Evolutionary conservation across 1,284 basidiomycete species (phyloP).

Genomic region (Cutaneotrichosporon mucoides): DNA sequence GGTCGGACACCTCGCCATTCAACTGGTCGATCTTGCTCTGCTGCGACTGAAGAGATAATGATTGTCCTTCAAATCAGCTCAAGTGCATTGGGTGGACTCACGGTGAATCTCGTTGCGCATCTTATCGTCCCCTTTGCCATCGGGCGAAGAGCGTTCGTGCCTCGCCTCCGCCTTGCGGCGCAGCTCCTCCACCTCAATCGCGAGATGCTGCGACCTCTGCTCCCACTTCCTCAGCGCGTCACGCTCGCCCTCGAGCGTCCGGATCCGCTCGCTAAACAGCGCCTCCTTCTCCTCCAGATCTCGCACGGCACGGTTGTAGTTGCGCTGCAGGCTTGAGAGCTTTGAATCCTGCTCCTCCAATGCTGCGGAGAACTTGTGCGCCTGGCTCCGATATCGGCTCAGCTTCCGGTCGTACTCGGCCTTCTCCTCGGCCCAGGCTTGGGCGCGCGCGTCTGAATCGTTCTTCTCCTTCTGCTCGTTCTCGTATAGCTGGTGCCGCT

Average conservation of each 20-base stretch:
- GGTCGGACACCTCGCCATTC: constrained; percentile 35
- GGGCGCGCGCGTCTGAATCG: constrained; percentile 23
- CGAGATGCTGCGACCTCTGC: constrained; percentile 33
- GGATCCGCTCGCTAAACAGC: constrained; percentile 24
- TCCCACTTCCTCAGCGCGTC: constrained; percentile 33
- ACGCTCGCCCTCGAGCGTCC: constrained; percentile 30
- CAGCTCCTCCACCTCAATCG: constrained; percentile 43
- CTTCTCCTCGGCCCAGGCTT: constrained; percentile 28
- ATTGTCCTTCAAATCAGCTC: constrained; percentile 33
- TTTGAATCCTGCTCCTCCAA: neutral
- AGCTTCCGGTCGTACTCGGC: neutral
- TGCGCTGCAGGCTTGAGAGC: neutral
- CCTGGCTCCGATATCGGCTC: neutral
- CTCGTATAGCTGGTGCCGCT: constrained; percentile 26
- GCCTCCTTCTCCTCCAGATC: constrained; percentile 10
- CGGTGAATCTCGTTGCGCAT: constrained; percentile 38
- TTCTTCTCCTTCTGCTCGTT: constrained; percentile 25
- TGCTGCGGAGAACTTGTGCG: neutral
- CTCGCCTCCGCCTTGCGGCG: constrained; percentile 25
- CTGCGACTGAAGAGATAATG: constrained; percentile 31
- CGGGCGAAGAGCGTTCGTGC: constrained; percentile 10
- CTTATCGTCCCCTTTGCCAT: constrained; percentile 26
- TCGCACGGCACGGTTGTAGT: neutral
- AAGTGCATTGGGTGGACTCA: constrained; percentile 16
- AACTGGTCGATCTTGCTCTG: constrained; percentile 32